A percentile compares a stretch with the other conserved stretches of the same genome.
phyloP scores from a whole-genome alignment of 441 rosid genomes.

The Adansonia grandidieri region DNA sequence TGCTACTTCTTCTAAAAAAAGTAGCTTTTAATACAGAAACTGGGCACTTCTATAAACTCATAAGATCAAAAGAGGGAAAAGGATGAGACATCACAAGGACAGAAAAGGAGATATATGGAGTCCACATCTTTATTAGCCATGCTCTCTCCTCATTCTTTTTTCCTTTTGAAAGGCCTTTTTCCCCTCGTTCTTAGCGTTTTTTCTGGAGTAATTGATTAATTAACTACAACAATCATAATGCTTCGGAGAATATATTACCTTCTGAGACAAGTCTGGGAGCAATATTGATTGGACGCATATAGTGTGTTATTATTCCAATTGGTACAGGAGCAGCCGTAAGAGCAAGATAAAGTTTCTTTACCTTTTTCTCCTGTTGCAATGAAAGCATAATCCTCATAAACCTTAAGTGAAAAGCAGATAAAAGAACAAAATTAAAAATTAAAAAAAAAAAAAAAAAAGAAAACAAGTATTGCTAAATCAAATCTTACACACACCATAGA shows the following conservation, averaged over 20 bases:
- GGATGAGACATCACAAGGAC: background rate
- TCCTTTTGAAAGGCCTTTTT: no score
- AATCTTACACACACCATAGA: background rate
- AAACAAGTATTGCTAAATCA: no score
- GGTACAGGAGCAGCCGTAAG: constrained; percentile 78
- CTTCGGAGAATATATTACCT: constrained; percentile 46
- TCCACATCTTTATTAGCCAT: no score
- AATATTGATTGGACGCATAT: constrained; percentile 78
- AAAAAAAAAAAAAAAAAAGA: no score
- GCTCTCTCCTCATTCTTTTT: background rate
- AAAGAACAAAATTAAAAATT: no score
- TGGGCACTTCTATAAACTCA: background rate
- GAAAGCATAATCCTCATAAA: no score
- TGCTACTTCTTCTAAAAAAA: background rate
- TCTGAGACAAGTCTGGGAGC: constrained; percentile 85
- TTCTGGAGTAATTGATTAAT: background rate
- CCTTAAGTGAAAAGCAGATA: no score
- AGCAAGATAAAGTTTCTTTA: constrained; percentile 85
- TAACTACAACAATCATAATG: constrained; percentile 1
- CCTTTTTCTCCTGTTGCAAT: constrained; percentile 59
- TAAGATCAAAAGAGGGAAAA: no score
- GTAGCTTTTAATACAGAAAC: background rate
- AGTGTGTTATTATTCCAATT: constrained; percentile 71
- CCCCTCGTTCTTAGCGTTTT: background rate
- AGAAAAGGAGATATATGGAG: no score